phyloP scores from a whole-genome alignment of 2,329 filamentous ascomycete genomes.

The Mycosphaerella sp. region DNA sequence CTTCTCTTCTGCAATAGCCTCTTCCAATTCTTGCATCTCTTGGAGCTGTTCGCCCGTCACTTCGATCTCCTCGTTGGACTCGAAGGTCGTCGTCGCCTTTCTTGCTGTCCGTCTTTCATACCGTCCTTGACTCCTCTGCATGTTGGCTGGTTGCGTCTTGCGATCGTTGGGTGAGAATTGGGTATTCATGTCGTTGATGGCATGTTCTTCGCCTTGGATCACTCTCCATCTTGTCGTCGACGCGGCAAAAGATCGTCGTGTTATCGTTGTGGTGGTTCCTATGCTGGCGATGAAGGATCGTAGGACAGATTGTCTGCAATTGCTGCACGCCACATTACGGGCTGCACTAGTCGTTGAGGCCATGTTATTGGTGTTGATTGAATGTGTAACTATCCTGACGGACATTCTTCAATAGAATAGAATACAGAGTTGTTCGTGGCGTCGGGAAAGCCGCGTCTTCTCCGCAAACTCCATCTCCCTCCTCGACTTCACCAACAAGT shows the following conservation, averaged over 20 bases:
- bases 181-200: constrained; percentile 24
- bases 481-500: neutral
- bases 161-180: neutral
- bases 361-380: constrained; percentile 8
- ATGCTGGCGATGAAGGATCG: constrained; percentile 31
- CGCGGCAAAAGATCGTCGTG: constrained; percentile 20
- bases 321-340: constrained; percentile 18
- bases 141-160: neutral
- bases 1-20: constrained; percentile 2
- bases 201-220: constrained; percentile 17
- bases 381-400: neutral
- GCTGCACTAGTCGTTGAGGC: constrained; percentile 15
- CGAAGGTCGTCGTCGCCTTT: neutral
- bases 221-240: constrained; percentile 15
- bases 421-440: neutral
- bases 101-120: neutral
- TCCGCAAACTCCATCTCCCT: constrained; percentile 1
- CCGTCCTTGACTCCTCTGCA: no score
- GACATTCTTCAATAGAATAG: neutral
- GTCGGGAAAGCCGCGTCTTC: constrained; percentile 9
- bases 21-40: constrained; percentile 9
- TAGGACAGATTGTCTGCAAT: constrained; percentile 27
- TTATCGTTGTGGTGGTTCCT: constrained; percentile 11
- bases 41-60: constrained; percentile 7
- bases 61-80: neutral